Evolutionary conservation across 345 rosid species (phyloP).

Genomic region (Linum tenue): DNA sequence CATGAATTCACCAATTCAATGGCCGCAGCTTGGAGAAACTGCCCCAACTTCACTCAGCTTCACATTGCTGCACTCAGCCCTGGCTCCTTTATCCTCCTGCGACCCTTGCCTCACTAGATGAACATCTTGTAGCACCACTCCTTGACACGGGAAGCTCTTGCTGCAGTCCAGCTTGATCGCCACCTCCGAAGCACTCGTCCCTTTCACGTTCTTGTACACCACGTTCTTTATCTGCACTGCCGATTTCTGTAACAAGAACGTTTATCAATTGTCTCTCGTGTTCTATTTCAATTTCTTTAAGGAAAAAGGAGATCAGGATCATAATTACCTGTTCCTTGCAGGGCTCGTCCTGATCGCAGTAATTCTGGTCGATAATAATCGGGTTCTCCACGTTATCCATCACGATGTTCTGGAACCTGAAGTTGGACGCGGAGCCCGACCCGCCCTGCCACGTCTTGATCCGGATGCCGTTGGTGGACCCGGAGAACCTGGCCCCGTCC

Average conservation of each 20-base stretch:
- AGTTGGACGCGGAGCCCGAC: conserved; percentile 68
- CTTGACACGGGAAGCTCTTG: conserved; percentile 47
- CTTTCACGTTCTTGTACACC: conserved; percentile 57
- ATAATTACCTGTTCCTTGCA: conserved; percentile 53
- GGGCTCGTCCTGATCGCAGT: conserved; percentile 60
- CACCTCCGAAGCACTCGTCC: conserved; percentile 64
- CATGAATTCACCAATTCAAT: neutral
- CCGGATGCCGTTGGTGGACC: conserved; percentile 73
- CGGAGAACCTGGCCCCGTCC: conserved; percentile 50
- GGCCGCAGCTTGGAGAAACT: conserved; percentile 47
- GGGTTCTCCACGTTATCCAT: conserved; percentile 74
- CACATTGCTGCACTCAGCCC: conserved; percentile 51
- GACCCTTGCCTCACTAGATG: conserved; percentile 24
- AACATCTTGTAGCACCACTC: conserved; percentile 45
- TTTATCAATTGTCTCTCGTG: neutral
- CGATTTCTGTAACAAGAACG: conserved; percentile 31
- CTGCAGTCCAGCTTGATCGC: conserved; percentile 66
- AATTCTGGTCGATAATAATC: conserved; percentile 72
- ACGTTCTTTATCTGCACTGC: conserved; percentile 64
- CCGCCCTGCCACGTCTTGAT: conserved; percentile 99
- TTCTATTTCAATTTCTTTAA: no score
- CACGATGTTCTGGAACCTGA: conserved; percentile 53
- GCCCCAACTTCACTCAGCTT: conserved; percentile 26
- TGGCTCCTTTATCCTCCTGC: conserved; percentile 2
- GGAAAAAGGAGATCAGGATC: neutral